Evolutionary conservation across 768 basidiomycete species (phyloP), one percentile per base, ranked within the genome.

Genomic region (Boletus eberwhitei): DNA sequence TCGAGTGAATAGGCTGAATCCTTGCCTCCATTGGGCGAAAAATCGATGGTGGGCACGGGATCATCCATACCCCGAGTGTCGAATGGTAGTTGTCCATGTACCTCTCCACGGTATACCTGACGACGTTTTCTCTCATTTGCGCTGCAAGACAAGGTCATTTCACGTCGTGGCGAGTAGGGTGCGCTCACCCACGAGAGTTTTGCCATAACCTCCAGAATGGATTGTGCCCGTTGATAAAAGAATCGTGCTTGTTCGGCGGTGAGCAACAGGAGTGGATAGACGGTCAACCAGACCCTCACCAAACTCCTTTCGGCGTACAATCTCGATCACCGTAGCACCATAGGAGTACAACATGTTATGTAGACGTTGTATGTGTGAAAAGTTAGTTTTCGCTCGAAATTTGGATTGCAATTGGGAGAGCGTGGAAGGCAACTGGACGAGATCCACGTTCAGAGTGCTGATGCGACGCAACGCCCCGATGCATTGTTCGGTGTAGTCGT

Each of bases 281-380:
- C 35, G 22, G n/a, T 14, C 17, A 38, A 29, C 26, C 48, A 51
- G 8, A 32, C 51, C 70, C 85, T 69, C 57, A 88, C 92, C 78
- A 69, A 96, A 97, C 66, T 96, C 92, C 62, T 91, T 91, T 51
- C 96, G 78, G 54, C 96, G 79, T 2, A 95, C 90, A 31, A 98
- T 85, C 71, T 98, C 96, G 17, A 94, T 80, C 9, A 97, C 80
- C 0, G 93, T 93, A 2, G 91, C 90, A 0, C 90, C 89, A 69
- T 98, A 98, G 0, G 91, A 93, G 64, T 93, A 94, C 1, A 95
- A 70, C 83, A 98, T 90, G 52, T 81, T 86, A 66, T 96, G 93
- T 40, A 98, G 74, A 17, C 96, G 80, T 47, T 88, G 83, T 14
- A 98, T 88, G 70, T 98, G 93, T n/a, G 87, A 79, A 66, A 98